These are phyloP conservation scores for Lotus japonicus DNA, from an alignment of 306 rosid species.

Conservation along the genomic window DNA sequence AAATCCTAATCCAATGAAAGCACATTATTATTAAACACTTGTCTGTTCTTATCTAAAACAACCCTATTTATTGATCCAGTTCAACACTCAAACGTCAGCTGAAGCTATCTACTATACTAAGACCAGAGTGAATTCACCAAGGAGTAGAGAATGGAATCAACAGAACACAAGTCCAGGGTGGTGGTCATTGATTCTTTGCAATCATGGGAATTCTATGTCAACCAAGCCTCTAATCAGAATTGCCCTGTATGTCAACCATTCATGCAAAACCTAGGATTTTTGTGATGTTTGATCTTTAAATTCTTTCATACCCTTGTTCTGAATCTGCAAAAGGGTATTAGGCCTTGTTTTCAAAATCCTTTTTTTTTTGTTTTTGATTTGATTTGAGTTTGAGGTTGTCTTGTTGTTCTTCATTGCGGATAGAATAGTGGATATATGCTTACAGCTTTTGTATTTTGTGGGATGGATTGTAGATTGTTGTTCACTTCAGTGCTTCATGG, in stretches of 20 bases:
- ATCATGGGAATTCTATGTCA: constrained; percentile 55
- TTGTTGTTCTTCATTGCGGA: background rate
- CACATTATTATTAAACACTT: constrained; percentile 19
- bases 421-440: background rate
- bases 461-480: constrained; percentile 52
- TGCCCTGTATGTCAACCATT: constrained; percentile 41
- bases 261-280: background rate
- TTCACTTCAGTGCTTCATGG: constrained; percentile 91
- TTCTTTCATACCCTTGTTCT: background rate
- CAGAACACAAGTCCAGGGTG: constrained; percentile 42
- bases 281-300: background rate
- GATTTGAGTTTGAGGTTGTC: background rate
- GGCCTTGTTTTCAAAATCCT: no score
- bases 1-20: no score
- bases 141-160: constrained; percentile 23
- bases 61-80: no score
- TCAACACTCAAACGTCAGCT: no score
- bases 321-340: background rate
- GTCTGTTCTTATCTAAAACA: background rate
- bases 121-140: no score
- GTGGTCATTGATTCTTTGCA: constrained; percentile 58
- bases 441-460: background rate
- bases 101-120: no score
- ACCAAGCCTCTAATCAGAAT: constrained; percentile 52
- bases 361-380: background rate